These are phyloP conservation scores for Prosopis cineraria DNA, from an alignment of 306 rosid species.

Conservation along the genomic window DNA sequence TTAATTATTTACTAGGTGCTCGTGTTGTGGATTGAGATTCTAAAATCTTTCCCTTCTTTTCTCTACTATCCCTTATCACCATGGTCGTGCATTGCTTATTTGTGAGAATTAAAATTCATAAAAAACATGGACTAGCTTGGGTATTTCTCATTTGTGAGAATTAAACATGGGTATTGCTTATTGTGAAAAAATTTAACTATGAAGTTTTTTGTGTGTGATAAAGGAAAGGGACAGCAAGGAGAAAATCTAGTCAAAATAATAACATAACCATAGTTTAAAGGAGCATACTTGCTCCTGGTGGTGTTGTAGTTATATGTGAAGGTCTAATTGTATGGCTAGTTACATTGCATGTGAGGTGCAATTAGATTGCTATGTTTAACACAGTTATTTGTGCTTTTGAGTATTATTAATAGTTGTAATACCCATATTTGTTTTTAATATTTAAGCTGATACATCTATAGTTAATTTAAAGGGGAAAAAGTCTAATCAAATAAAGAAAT, in stretches of 20 bases:
- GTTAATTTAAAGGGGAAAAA: not conserved
- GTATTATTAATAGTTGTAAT: not conserved
- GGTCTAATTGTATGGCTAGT: not conserved
- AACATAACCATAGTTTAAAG: conserved; percentile 1
- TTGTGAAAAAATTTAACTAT: too few relatives aligned
- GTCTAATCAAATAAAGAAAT: not conserved
- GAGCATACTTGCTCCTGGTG: conserved; percentile 30
- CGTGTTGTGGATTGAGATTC: too few relatives aligned
- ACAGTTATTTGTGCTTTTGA: not conserved
- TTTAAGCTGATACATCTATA: not conserved
- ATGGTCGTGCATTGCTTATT: too few relatives aligned
- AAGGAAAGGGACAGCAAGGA: conserved; percentile 73
- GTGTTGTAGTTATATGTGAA: conserved; percentile 5
- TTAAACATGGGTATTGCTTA: too few relatives aligned
- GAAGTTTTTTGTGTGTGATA: too few relatives aligned
- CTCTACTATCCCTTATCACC: too few relatives aligned
- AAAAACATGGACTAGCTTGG: too few relatives aligned
- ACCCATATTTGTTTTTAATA: not conserved
- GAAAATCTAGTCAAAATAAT: conserved; percentile 83
- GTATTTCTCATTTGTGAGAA: too few relatives aligned
- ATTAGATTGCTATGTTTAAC: not conserved
- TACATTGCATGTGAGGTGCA: not conserved
- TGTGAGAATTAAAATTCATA: too few relatives aligned
- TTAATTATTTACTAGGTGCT: too few relatives aligned
- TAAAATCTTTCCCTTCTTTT: too few relatives aligned